A percentile compares a stretch with the other conserved stretches of the same genome.
Evolutionary conservation across 306 rosid genomes (phyloP).

Genomic region (Quercus suber): DNA sequence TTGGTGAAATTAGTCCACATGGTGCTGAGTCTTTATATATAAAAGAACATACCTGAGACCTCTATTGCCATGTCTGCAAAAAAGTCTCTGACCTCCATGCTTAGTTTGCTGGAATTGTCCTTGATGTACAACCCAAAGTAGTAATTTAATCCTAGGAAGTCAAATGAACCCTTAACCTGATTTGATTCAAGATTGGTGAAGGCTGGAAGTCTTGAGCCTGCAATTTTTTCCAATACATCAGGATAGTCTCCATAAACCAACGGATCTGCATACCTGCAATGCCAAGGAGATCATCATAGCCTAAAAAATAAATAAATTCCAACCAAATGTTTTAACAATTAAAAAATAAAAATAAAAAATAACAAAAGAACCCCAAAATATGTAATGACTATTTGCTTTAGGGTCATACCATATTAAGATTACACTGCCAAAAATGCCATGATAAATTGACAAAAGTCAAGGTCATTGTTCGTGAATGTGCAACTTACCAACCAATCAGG

Average conservation of each 20-base stretch:
- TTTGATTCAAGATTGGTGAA: conserved; percentile 46
- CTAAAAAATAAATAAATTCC: background rate
- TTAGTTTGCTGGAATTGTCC: conserved; percentile 32
- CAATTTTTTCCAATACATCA: conserved; percentile 45
- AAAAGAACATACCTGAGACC: conserved; percentile 7
- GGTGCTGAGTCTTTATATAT: background rate
- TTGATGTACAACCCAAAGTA: conserved; percentile 22
- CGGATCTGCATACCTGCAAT: conserved; percentile 63
- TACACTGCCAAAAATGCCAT: background rate
- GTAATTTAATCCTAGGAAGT: conserved; percentile 55
- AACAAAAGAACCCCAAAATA: background rate
- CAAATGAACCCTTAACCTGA: conserved; percentile 55
- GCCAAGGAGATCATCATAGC: background rate
- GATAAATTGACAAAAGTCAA: background rate
- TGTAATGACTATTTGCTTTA: background rate
- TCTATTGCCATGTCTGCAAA: conserved; percentile 28
- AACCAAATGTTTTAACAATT: background rate
- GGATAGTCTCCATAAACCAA: conserved; percentile 68
- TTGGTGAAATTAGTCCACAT: background rate
- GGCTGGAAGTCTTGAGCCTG: conserved; percentile 51
- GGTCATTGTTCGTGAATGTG: background rate
- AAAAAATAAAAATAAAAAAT: background rate
- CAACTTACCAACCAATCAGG: conserved; percentile 50
- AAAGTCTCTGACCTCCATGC: conserved; percentile 34
- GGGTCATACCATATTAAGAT: background rate